These are phyloP conservation scores for Botrytis porri DNA, from an alignment of 2,329 filamentous ascomycete genomes.

Conservation along the genomic window DNA sequence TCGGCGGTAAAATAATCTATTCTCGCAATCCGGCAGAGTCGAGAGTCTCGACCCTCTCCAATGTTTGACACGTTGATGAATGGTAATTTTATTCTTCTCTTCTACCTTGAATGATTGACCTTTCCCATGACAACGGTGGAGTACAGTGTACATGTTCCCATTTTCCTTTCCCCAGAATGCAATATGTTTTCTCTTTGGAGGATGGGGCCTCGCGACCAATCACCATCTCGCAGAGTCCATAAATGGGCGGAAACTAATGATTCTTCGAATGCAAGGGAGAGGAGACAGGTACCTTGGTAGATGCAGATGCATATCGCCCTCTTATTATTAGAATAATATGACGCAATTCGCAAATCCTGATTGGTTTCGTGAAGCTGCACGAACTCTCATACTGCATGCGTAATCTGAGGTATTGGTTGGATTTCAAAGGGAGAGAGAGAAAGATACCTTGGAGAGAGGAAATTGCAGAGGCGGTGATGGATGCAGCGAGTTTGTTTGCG, in stretches of 20 bases:
- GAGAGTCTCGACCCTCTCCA: conserved; percentile 5
- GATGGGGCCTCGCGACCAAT: not conserved
- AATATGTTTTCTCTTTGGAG: not conserved
- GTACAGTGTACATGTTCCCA: not conserved
- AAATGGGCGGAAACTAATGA: conserved; percentile 3
- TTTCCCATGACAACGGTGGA: not conserved
- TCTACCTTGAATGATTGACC: not conserved
- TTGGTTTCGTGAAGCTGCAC: conserved; percentile 1
- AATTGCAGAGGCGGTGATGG: not conserved
- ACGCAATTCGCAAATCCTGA: not conserved
- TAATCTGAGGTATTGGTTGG: not conserved
- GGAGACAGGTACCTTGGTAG: not conserved
- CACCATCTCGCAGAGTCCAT: not conserved
- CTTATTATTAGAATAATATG: conserved; percentile 13
- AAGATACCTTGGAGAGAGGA: not conserved
- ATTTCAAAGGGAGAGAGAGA: not conserved
- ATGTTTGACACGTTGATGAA: conserved; percentile 6
- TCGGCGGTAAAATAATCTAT: not conserved
- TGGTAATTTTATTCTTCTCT: conserved; percentile 8
- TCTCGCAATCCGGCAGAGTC: not conserved
- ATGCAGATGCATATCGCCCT: not conserved
- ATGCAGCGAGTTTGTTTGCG: not conserved
- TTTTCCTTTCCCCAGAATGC: conserved; percentile 5
- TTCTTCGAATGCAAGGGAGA: not conserved
- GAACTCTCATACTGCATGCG: not conserved